These are phyloP conservation scores for Neurospora sp. DNA, from an alignment of 495 filamentous ascomycete genomes.

Conservation along the genomic window DNA sequence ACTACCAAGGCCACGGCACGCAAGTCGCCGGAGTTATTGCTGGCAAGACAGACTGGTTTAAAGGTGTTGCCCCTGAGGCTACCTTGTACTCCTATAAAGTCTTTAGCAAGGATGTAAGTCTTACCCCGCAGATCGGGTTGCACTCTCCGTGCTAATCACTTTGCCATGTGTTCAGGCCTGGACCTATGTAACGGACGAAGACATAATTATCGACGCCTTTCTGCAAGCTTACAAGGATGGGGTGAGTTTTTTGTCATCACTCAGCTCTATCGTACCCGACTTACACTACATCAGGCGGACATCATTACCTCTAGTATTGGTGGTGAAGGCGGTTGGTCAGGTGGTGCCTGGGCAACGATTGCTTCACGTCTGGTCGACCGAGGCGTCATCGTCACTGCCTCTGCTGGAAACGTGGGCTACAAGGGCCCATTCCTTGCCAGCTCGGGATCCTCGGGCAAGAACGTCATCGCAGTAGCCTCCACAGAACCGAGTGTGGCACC, in stretches of 20 bases:
- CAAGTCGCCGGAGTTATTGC: slow-evolving; percentile 42
- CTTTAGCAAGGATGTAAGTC: slow-evolving; percentile 20
- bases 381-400: slow-evolving; percentile 23
- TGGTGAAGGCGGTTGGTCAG: slow-evolving; percentile 18
- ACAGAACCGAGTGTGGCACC: slow-evolving; percentile 14
- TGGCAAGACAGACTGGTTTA: slow-evolving; percentile 30
- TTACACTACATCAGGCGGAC: slow-evolving; percentile 15
- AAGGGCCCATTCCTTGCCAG: slow-evolving; percentile 21
- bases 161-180: neutral
- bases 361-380: slow-evolving; percentile 22
- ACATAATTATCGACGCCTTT: slow-evolving; percentile 20
- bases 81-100: slow-evolving; percentile 39
- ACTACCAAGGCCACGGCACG: slow-evolving; percentile 35
- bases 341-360: slow-evolving; percentile 23
- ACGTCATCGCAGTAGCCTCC: slow-evolving; percentile 20
- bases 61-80: slow-evolving; percentile 41
- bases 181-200: slow-evolving; percentile 15
- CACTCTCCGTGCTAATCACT: neutral
- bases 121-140: neutral
- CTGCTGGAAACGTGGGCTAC: slow-evolving; percentile 24
- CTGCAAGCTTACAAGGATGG: slow-evolving; percentile 20
- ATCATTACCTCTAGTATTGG: slow-evolving; percentile 26
- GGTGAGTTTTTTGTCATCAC: slow-evolving; percentile 8
- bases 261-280: neutral
- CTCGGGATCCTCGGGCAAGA: slow-evolving; percentile 20